A percentile compares a stretch with the other conserved stretches of the same genome.
Conservation (phyloP, 805 yeast genomes). For the Metschnikowia lochheadii region DNA sequence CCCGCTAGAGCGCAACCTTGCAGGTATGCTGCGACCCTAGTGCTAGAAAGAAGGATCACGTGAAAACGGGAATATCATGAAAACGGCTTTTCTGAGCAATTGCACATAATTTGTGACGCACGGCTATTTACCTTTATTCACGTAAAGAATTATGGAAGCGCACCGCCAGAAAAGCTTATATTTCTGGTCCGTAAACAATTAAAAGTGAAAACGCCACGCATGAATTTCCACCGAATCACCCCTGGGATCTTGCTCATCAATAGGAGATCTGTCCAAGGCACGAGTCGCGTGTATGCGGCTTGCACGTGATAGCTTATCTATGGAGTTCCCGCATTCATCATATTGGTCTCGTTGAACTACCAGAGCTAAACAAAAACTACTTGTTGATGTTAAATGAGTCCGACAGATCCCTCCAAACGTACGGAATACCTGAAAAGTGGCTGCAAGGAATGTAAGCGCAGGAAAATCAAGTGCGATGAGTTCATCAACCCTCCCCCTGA, state of each 20-base stretch:
- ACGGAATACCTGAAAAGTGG: conserved; percentile 36
- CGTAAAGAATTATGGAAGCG: not conserved
- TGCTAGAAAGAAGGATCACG: not conserved
- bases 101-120: not conserved
- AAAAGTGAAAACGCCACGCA: too few relatives aligned
- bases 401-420: conserved; percentile 4
- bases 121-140: not conserved
- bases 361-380: not conserved
- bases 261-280: not conserved
- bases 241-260: not conserved
- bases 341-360: not conserved
- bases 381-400: not conserved
- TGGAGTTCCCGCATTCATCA: not conserved
- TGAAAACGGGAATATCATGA: not conserved
- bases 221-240: too few relatives aligned
- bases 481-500: conserved; percentile 14
- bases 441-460: conserved; percentile 40
- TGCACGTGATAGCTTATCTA: conserved; percentile 3
- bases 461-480: conserved; percentile 42
- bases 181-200: too few relatives aligned
- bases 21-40: not conserved
- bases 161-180: not conserved
- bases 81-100: not conserved
- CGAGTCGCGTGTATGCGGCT: not conserved
- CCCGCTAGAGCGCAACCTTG: not conserved